Conservation (phyloP, 2,329 filamentous ascomycete genomes). For the Nigrograna mackinnonii region DNA sequence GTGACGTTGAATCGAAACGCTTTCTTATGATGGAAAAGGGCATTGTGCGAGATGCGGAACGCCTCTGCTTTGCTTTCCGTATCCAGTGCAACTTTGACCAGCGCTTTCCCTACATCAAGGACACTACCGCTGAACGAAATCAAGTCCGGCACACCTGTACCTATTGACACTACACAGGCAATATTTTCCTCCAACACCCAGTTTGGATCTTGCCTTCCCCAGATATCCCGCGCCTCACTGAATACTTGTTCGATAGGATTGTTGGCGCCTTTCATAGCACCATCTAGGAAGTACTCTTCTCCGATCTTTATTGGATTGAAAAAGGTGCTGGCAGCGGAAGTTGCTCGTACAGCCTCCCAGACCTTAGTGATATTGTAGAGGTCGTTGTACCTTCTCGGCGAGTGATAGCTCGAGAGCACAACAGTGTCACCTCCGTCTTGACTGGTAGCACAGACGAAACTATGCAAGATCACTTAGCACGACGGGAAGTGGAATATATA, state of each 20-base stretch:
- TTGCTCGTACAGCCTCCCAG: conserved; percentile 23
- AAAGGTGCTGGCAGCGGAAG: conserved; percentile 32
- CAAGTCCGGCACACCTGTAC: conserved; percentile 8
- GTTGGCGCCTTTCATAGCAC: conserved; percentile 38
- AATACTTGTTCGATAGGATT: conserved; percentile 44
- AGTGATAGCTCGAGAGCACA: conserved; percentile 11
- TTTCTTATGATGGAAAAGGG: conserved; percentile 29
- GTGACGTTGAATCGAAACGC: conserved; percentile 53
- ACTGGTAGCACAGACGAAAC: conserved; percentile 16
- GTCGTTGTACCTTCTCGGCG: conserved; percentile 10
- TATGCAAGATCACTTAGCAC: neutral
- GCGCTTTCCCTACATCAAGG: conserved; percentile 14
- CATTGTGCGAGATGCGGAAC: conserved; percentile 39
- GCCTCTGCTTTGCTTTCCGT: conserved; percentile 44
- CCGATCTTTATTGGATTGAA: conserved; percentile 44
- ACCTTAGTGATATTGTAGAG: conserved; percentile 7
- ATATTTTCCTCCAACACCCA: conserved; percentile 19
- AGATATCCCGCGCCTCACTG: conserved; percentile 43
- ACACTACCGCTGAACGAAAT: conserved; percentile 7
- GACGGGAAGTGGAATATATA: neutral
- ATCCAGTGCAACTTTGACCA: conserved; percentile 40
- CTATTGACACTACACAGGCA: conserved; percentile 41
- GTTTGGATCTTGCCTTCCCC: conserved; percentile 29
- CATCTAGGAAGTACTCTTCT: conserved; percentile 44
- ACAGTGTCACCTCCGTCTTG: conserved; percentile 9